Base-by-base conservation (phyloP, 306 rosid species). In the Echinosophora koreensis region DNA sequence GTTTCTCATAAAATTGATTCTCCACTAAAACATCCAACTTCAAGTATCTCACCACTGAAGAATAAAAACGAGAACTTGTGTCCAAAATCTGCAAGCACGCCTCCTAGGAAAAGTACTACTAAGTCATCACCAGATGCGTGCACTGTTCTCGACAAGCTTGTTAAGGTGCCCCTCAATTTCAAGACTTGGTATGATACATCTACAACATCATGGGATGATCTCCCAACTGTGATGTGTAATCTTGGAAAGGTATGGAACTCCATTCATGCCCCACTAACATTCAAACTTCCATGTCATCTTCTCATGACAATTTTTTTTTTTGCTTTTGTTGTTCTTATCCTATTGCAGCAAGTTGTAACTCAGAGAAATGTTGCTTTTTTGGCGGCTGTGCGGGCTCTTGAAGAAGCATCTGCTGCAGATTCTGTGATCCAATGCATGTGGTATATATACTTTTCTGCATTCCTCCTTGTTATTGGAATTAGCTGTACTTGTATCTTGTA, bases 391-490 rank as follows among this genome's bases (percentile, higher is more conserved):
- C 77, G 82, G 58, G 76, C 86, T 0, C 81, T 92, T 55, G 88
- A 92, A 89, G 97, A 92, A 82, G 87, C 93, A 42, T 78, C 91
- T 4, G 95, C 94, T 22, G 76, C 78, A 44, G 88, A 92, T 38
- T 41, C 82, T 52, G 82, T 92, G 42, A 68, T 89, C 71, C 87
- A 76, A 66, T 86, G 91, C 87, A 85, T 86, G 91, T n/a, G 93
- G 97, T 92, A 85, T 46, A 16, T 73, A 10, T 64, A 38, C 5
- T 15, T 14, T 56, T 67, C 39, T 57, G 28, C 30, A 17, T 67
- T 51, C 15, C 51, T 63, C 27, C 34, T 46, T 56, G 28, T 37
- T 49, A 0, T 68, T 35, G 8, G 18, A 44, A 27, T 44, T 17
- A 51, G 5, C 34, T 54, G 47, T 35, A n/a, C 18, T 18, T 55